These are phyloP conservation scores for Penicillium canariense DNA, from an alignment of 495 filamentous ascomycete species.

Conservation along the genomic window DNA sequence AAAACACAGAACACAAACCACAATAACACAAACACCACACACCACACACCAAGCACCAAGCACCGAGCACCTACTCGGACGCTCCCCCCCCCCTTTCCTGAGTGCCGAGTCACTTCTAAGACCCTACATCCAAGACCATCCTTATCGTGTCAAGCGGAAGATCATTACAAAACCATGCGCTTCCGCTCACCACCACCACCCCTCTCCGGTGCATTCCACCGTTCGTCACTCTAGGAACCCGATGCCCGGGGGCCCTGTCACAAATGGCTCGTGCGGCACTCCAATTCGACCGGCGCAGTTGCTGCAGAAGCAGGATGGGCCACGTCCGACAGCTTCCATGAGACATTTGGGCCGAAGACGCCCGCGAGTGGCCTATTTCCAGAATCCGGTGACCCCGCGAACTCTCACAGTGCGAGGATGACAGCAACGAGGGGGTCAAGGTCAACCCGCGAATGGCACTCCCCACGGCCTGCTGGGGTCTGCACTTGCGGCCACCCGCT, in stretches of 20 bases:
- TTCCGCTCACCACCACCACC: not conserved
- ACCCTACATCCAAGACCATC: too few relatives aligned
- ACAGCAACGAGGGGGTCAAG: conserved; percentile 3
- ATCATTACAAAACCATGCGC: too few relatives aligned
- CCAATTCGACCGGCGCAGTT: conserved; percentile 22
- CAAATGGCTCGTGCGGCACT: conserved; percentile 21
- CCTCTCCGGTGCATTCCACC: conserved; percentile 28
- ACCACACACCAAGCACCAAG: too few relatives aligned
- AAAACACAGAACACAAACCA: not conserved
- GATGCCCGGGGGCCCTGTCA: conserved; percentile 24
- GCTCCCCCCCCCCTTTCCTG: too few relatives aligned
- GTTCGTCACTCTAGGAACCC: conserved; percentile 25
- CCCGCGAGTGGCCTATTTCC: conserved; percentile 30
- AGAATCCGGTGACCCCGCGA: conserved; percentile 36
- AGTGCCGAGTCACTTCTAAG: too few relatives aligned
- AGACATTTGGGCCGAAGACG: conserved; percentile 29
- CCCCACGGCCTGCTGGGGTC: not conserved
- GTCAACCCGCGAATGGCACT: not conserved
- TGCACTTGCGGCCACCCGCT: not conserved
- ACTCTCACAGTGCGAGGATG: conserved; percentile 34
- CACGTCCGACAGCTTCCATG: conserved; percentile 31
- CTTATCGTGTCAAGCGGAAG: too few relatives aligned
- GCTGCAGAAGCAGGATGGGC: conserved; percentile 24
- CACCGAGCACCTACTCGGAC: too few relatives aligned
- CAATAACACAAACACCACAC: not conserved